These are phyloP conservation scores for Stachybotrys echinatus DNA, from an alignment of 2,329 filamentous ascomycete species.

Conservation along the genomic window DNA sequence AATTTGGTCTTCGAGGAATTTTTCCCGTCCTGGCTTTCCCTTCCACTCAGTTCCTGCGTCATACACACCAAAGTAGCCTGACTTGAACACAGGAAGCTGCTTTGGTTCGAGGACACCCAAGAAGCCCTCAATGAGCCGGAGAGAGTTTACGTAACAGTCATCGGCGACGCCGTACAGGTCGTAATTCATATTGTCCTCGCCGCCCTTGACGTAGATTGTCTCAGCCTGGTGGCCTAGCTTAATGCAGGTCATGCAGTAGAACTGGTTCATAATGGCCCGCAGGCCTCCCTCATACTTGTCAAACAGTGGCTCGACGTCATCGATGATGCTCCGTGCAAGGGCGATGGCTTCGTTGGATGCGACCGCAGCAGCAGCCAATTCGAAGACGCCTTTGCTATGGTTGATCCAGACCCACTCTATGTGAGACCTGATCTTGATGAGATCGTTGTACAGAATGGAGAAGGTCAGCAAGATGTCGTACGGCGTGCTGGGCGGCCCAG, in stretches of 20 bases:
- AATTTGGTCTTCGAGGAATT: conserved; percentile 27
- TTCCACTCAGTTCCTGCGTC: conserved; percentile 16
- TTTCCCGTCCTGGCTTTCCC: conserved; percentile 19
- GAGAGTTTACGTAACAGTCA: conserved; percentile 10
- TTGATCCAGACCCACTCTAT: conserved; percentile 25
- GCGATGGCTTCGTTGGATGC: conserved; percentile 30
- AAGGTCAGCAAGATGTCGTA: conserved; percentile 22
- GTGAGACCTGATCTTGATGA: conserved; percentile 17
- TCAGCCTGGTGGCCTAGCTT: conserved; percentile 9
- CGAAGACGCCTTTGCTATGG: conserved; percentile 16
- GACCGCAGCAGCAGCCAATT: conserved; percentile 26
- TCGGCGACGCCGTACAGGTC: conserved; percentile 20
- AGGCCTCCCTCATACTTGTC: conserved; percentile 17
- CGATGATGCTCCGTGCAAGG: conserved; percentile 24
- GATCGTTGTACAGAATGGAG: conserved; percentile 18
- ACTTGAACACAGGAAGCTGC: conserved; percentile 13
- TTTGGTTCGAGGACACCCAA: conserved; percentile 5
- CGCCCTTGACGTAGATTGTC: conserved; percentile 1
- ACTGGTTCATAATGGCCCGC: conserved; percentile 10
- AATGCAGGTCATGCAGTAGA: conserved; percentile 9
- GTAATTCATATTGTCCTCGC: conserved; percentile 13
- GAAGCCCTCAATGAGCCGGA: conserved; percentile 6
- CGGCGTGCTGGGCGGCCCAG: conserved; percentile 15
- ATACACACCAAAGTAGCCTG: conserved; percentile 18
- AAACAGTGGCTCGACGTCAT: conserved; percentile 19